A percentile compares a stretch with the other conserved stretches of the same genome.
These are phyloP conservation scores for Rhizopogon vesiculosus DNA, from an alignment of 768 basidiomycete species.

Conservation along the genomic window DNA sequence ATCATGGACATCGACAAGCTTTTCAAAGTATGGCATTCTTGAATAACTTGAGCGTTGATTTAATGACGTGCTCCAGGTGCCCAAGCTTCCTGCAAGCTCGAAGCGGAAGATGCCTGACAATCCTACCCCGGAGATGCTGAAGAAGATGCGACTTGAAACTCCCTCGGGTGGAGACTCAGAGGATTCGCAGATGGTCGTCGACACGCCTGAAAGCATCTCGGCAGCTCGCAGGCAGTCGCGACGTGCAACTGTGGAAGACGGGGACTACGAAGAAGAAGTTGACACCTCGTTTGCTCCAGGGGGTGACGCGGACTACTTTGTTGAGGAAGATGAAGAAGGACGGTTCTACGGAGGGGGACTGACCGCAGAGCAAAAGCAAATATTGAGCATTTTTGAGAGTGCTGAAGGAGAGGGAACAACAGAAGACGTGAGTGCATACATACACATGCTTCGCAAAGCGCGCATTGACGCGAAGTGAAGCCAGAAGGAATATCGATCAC, in stretches of 20 bases:
- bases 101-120: constrained; percentile 76
- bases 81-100: constrained; percentile 58
- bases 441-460: not conserved
- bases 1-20: constrained; percentile 47
- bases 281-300: constrained; percentile 70
- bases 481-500: constrained; percentile 64
- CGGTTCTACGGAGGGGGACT: constrained; percentile 93
- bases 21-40: constrained; percentile 34
- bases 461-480: constrained; percentile 31
- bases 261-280: constrained; percentile 24
- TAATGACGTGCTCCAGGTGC: constrained; percentile 38
- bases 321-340: constrained; percentile 88
- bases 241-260: constrained; percentile 57
- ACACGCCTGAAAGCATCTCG: constrained; percentile 4
- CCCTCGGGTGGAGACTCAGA: constrained; percentile 4
- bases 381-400: constrained; percentile 89
- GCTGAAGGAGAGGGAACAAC: constrained; percentile 57
- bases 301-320: constrained; percentile 86
- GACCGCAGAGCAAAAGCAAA: constrained; percentile 90
- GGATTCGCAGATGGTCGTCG: constrained; percentile 3
- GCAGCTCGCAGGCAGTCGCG: constrained; percentile 27
- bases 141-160: constrained; percentile 64
- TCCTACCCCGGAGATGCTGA: constrained; percentile 78
- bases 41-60: not conserved
- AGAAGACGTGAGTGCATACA: constrained; percentile 55